Conservation (phyloP, 1,139 yeast genomes). For the Kodamaea sp. region DNA sequence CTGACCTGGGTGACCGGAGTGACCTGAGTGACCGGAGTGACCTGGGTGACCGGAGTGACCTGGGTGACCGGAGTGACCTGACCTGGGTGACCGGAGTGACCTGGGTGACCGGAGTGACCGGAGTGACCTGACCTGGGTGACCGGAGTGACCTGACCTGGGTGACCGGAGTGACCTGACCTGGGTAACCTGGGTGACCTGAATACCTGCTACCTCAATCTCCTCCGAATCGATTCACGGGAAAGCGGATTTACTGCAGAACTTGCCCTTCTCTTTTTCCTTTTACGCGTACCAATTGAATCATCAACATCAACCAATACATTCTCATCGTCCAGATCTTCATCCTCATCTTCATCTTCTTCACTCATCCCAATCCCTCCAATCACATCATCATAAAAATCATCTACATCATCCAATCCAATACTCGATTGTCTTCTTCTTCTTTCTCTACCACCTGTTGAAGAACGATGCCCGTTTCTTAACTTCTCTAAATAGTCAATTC, state of each 20-base stretch:
- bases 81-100: too few relatives aligned
- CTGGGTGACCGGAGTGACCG: too few relatives aligned
- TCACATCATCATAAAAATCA: slow-evolving; percentile 40
- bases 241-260: slow-evolving; percentile 45
- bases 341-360: slow-evolving; percentile 29
- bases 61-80: too few relatives aligned
- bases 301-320: slow-evolving; percentile 41
- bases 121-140: too few relatives aligned
- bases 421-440: slow-evolving; percentile 36
- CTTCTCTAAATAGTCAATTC: slow-evolving; percentile 56
- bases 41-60: too few relatives aligned
- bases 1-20: too few relatives aligned
- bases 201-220: too few relatives aligned
- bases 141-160: too few relatives aligned
- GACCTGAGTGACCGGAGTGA: too few relatives aligned
- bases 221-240: slow-evolving; percentile 17
- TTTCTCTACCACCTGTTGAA: slow-evolving; percentile 27
- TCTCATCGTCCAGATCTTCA: slow-evolving; percentile 33
- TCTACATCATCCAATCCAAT: slow-evolving; percentile 47
- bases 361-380: slow-evolving; percentile 33
- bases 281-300: slow-evolving; percentile 27
- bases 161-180: too few relatives aligned
- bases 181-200: too few relatives aligned
- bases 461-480: slow-evolving; percentile 41
- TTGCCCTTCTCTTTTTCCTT: slow-evolving; percentile 39